Percentiles rank a stretch among this genome's conserved stretches.
Evolutionary conservation across 306 rosid species (phyloP).

Genomic region (Sicyos edulis): DNA sequence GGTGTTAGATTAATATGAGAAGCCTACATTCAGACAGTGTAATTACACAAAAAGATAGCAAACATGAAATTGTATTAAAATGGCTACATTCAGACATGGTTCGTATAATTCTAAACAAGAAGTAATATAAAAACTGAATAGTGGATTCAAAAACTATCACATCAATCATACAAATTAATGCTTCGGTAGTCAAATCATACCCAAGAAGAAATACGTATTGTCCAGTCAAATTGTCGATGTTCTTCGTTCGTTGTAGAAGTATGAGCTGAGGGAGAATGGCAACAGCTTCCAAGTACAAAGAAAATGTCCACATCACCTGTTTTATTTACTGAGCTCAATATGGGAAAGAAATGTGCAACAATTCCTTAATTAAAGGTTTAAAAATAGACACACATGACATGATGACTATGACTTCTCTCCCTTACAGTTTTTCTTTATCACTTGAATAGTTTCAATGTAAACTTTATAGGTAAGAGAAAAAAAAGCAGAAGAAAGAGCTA

Average conservation of each 20-base stretch:
- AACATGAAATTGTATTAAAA: background rate
- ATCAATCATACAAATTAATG: background rate
- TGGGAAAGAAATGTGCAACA: conserved; percentile 6
- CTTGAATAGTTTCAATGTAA: background rate
- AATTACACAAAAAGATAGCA: background rate
- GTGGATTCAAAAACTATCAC: background rate
- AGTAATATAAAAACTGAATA: background rate
- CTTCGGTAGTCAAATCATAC: conserved; percentile 32
- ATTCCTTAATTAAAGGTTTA: background rate
- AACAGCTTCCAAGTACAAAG: conserved; percentile 86
- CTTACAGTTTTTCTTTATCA: background rate
- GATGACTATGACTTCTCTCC: background rate
- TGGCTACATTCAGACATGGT: background rate
- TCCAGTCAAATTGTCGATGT: conserved; percentile 91
- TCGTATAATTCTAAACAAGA: background rate
- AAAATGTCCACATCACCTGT: conserved; percentile 86
- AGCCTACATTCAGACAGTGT: background rate
- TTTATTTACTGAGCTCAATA: conserved; percentile 2
- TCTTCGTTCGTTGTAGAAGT: conserved; percentile 76
- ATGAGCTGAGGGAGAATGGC: conserved; percentile 90
- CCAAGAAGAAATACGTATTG: conserved; percentile 85
- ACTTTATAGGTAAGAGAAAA: background rate
- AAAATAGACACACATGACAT: background rate
- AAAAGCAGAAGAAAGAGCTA: background rate
- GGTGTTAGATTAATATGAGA: background rate